Evolutionary conservation across 2,329 filamentous ascomycete species (phyloP).

Genomic region (Claviceps fusiformis): DNA sequence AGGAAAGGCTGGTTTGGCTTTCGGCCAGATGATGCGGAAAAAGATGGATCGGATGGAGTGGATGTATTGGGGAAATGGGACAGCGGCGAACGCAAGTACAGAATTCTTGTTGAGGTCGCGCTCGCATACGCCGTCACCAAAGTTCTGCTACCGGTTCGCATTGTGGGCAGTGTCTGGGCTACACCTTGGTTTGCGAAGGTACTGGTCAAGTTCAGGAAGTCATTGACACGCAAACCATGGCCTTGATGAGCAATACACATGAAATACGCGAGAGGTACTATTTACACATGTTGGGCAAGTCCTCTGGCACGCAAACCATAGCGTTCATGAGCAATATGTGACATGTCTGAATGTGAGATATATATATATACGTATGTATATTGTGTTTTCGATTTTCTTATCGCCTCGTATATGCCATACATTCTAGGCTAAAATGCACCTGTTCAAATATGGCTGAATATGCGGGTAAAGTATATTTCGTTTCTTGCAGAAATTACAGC

Average conservation of each 20-base stretch:
- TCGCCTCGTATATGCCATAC: conserved; percentile 3
- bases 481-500: conserved; percentile 40
- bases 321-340: neutral
- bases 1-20: conserved; percentile 72
- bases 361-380: neutral
- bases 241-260: neutral
- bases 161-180: conserved; percentile 69
- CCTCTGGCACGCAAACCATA: conserved; percentile 15
- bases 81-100: conserved; percentile 32
- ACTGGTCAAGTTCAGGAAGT: conserved; percentile 30
- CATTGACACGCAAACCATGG: conserved; percentile 17
- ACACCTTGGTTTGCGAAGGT: conserved; percentile 83
- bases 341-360: neutral
- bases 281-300: too few relatives aligned
- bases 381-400: neutral
- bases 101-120: conserved; percentile 56
- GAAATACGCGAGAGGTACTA: too few relatives aligned
- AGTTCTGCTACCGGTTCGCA: conserved; percentile 61
- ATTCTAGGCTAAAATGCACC: neutral
- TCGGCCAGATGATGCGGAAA: conserved; percentile 18
- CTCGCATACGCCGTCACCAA: conserved; percentile 89
- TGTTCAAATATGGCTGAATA: neutral
- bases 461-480: neutral
- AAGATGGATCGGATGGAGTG: conserved; percentile 8
- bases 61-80: conserved; percentile 24